Evolutionary conservation across 2,329 filamentous ascomycete species (phyloP).

Genomic region (Bipolaris bicolor): DNA sequence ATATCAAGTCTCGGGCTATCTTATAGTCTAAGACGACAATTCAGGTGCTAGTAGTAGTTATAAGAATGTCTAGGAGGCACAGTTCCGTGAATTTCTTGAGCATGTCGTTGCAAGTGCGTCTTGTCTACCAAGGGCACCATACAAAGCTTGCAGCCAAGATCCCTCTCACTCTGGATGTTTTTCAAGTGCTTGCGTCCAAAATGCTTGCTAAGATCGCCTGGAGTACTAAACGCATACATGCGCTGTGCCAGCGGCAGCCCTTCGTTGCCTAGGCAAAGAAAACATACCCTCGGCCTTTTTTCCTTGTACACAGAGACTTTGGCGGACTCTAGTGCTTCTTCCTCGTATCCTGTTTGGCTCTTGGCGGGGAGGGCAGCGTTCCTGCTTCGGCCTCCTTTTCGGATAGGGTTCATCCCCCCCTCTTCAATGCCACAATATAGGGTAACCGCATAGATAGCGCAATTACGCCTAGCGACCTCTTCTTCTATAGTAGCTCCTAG

Average conservation of each 20-base stretch:
- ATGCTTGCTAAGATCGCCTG: conserved; percentile 24
- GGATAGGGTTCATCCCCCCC: no score
- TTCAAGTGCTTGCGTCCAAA: conserved; percentile 19
- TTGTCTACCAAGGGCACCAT: conserved; percentile 5
- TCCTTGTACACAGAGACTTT: conserved; percentile 18
- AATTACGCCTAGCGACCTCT: no score
- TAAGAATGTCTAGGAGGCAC: conserved; percentile 5
- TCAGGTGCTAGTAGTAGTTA: conserved; percentile 4
- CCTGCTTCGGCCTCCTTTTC: no score
- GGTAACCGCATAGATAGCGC: no score
- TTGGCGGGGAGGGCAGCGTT: no score
- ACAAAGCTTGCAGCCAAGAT: conserved; percentile 15
- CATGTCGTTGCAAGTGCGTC: conserved; percentile 13
- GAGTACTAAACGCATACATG: conserved; percentile 16
- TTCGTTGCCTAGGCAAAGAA: conserved; percentile 22
- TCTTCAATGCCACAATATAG: no score
- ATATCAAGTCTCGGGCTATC: no score
- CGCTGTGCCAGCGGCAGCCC: conserved; percentile 4
- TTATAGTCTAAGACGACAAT: background rate
- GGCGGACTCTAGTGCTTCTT: no score
- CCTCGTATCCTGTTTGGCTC: no score
- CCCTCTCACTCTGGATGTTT: conserved; percentile 3
- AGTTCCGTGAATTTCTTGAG: conserved; percentile 12
- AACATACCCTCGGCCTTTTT: conserved; percentile 24
- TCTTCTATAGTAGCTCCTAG: no score